Evolutionary conservation across 345 rosid species (phyloP).

Genomic region (Durio zibethinus): DNA sequence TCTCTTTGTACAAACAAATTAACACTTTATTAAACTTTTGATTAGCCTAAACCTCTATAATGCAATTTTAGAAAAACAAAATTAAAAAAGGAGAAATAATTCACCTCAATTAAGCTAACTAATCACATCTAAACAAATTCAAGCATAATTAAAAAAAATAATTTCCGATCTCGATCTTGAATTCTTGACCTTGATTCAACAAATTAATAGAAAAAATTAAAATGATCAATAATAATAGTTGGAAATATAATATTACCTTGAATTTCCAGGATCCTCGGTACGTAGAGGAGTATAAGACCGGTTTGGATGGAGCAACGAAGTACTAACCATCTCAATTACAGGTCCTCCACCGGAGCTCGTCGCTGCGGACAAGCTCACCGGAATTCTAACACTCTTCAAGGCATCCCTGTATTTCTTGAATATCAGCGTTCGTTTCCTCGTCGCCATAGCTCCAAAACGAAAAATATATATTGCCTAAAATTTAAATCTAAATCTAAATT

Average conservation of each 20-base stretch:
- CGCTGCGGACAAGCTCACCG: slow-evolving; percentile 39
- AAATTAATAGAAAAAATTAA: background rate
- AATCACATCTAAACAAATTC: slow-evolving; percentile 10
- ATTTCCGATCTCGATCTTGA: background rate
- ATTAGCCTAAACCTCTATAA: background rate
- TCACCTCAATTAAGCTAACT: slow-evolving; percentile 17
- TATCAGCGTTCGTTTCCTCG: slow-evolving; percentile 71
- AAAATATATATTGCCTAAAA: background rate
- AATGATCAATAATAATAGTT: background rate
- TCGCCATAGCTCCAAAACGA: slow-evolving; percentile 53
- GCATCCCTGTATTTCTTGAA: slow-evolving; percentile 80
- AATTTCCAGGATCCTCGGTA: slow-evolving; percentile 83
- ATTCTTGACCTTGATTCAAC: background rate
- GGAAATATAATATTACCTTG: slow-evolving; percentile 42
- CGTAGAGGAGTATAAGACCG: slow-evolving; percentile 79
- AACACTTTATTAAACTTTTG: background rate
- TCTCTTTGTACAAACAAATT: background rate
- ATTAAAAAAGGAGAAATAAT: background rate
- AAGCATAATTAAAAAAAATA: background rate
- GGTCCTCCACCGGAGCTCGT: slow-evolving; percentile 56
- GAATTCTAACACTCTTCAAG: slow-evolving; percentile 80
- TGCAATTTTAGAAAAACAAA: background rate
- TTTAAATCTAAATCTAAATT: slow-evolving; percentile 13
- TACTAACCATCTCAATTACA: slow-evolving; percentile 84
- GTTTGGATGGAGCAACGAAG: slow-evolving; percentile 66